Base-by-base conservation (phyloP, 352 stramenopile genomes). In the Globisporangium iwayamae region DNA sequence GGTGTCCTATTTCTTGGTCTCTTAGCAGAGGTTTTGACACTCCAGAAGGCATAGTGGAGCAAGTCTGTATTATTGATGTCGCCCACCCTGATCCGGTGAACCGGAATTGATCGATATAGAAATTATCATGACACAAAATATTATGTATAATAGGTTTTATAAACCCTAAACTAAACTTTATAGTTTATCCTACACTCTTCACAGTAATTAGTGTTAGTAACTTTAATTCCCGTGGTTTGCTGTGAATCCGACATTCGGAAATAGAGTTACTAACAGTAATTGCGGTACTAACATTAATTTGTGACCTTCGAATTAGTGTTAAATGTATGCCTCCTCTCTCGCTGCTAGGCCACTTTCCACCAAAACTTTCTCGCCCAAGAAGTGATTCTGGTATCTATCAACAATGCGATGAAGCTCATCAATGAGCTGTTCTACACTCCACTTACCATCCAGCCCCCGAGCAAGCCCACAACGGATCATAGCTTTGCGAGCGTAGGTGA, bases 391-490 rank as follows among this genome's bases (percentile, higher is more conserved):
- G 43, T 48, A 48, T 48, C 43, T 48, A 48, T n/a, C 43, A 48
- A 48, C 43, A 48, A 48, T 48, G 43, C 14, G 14, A 48, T 16
- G 43, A 48, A 20, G 43, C 22, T 48, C 43, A 48, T 48, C 43
- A 48, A 11, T 48, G 43, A 48, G 43, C 43, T 48, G 43, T 48
- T 48, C 43, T 48, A 48, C 43, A 48, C 43, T 48, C 43, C 43
- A 48, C 43, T 48, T 48, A 48, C 43, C 43, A 48, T 48, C 43
- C 43, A 48, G 43, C 43, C 43, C 43, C n/a, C n/a, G 43, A 48
- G 43, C 43, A 48, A 48, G 43, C 43, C 63, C 65, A 43, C 70
- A 78, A 2, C 67, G 56, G 20, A 78, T 73, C 68, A 78, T 81
- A 9, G 71, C 66, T 46, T 74, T 78, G 2, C 66, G 51, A 2